Conservation (phyloP, 495 filamentous ascomycete genomes). For the Glonium stellatum region DNA sequence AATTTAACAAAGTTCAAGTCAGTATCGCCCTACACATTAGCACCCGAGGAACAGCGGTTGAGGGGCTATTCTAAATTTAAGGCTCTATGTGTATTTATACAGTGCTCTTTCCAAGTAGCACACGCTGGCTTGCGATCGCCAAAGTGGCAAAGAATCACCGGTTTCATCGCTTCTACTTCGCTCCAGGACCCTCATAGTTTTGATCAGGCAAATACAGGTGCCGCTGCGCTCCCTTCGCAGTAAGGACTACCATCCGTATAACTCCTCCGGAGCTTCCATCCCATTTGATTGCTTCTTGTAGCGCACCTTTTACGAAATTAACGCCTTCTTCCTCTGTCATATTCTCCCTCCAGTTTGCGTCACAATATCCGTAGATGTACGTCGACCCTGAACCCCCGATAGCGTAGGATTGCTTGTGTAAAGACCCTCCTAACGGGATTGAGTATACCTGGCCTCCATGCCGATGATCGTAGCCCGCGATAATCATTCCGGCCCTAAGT, state of each 20-base stretch:
- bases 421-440: conserved; percentile 90
- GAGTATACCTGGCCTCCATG: conserved; percentile 95
- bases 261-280: conserved; percentile 97
- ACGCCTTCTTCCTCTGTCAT: conserved; percentile 95
- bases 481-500: conserved; percentile 85
- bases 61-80: too few species aligned
- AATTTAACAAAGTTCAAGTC: too few species aligned
- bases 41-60: not conserved
- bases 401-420: conserved; percentile 93
- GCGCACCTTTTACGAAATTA: conserved; percentile 79
- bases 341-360: conserved; percentile 89
- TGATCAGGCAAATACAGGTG: conserved; percentile 88
- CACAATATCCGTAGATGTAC: conserved; percentile 98
- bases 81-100: not conserved
- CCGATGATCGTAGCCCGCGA: conserved; percentile 88
- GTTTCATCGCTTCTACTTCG: conserved; percentile 26
- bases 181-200: conserved; percentile 61
- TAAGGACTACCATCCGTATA: conserved; percentile 94
- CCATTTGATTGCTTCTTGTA: conserved; percentile 97
- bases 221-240: conserved; percentile 74
- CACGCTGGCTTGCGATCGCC: not conserved
- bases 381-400: conserved; percentile 97
- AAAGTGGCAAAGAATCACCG: not conserved
- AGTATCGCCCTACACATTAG: not conserved
- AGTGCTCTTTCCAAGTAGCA: not conserved